A percentile compares a stretch with the other conserved stretches of the same genome.
Conservation (phyloP, 2,329 filamentous ascomycete genomes). For the Claviceps paspali region DNA sequence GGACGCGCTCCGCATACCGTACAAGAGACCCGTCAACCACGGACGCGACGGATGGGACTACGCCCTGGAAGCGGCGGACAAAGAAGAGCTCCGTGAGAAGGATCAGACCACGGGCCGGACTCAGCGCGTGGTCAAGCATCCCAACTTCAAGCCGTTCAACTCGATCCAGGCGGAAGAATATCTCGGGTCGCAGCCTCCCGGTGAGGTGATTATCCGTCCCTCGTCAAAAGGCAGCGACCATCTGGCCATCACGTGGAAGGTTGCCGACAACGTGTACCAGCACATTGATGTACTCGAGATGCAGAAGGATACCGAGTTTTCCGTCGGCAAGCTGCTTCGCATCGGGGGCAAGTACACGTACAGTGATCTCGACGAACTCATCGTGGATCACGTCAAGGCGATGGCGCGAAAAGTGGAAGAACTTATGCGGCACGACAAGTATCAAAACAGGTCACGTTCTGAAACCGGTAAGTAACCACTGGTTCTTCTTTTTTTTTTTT, state of each 20-base stretch:
- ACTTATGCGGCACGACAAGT: slow-evolving; percentile 89
- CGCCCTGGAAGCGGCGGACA: slow-evolving; percentile 63
- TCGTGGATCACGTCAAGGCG: slow-evolving; percentile 90
- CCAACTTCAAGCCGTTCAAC: slow-evolving; percentile 89
- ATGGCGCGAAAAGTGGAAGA: slow-evolving; percentile 98
- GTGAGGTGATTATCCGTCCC: slow-evolving; percentile 88
- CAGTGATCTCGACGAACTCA: slow-evolving; percentile 90
- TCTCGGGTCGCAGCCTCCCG: slow-evolving; percentile 68
- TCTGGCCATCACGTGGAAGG: slow-evolving; percentile 94
- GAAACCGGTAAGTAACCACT: slow-evolving; percentile 66
- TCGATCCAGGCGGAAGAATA: slow-evolving; percentile 85
- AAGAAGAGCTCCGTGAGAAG: slow-evolving; percentile 71
- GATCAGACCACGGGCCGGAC: slow-evolving; percentile 72
- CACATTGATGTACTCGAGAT: slow-evolving; percentile 95
- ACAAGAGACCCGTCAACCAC: slow-evolving; percentile 53
- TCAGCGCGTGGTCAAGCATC: slow-evolving; percentile 93
- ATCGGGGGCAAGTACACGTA: slow-evolving; percentile 85
- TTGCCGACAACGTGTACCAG: slow-evolving; percentile 89
- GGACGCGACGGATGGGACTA: slow-evolving; percentile 78
- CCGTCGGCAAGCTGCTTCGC: slow-evolving; percentile 70
- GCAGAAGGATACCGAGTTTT: slow-evolving; percentile 94
- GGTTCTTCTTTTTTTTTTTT: background rate
- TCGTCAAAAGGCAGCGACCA: slow-evolving; percentile 94
- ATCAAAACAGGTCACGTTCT: slow-evolving; percentile 62
- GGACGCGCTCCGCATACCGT: slow-evolving; percentile 60